These are phyloP conservation scores for Leccinum subtestaceum DNA, from an alignment of 768 basidiomycete species.

Conservation along the genomic window DNA sequence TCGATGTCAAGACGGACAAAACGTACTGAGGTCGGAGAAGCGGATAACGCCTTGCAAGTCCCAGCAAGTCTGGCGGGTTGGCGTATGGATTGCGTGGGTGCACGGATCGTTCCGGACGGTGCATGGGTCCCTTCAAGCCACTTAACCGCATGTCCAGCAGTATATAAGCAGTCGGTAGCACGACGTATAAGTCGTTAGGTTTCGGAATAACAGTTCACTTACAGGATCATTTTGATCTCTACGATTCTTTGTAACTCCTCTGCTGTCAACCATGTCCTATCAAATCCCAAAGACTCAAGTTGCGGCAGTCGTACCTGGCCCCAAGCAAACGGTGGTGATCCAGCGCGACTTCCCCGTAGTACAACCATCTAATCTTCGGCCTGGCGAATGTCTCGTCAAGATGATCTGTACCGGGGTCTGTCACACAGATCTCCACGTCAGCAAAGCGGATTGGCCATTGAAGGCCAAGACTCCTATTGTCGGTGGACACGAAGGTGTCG, in stretches of 20 bases:
- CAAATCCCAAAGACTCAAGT: constrained; percentile 41
- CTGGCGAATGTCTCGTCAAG: constrained; percentile 75
- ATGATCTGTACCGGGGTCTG: constrained; percentile 81
- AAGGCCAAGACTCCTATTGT: constrained; percentile 62
- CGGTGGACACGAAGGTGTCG: constrained; percentile 86
- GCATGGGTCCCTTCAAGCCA: no score
- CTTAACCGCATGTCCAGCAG: neutral
- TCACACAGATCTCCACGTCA: constrained; percentile 80
- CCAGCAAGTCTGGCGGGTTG: constrained; percentile 53
- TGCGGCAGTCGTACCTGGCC: constrained; percentile 38
- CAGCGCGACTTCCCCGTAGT: constrained; percentile 53
- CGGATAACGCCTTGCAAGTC: constrained; percentile 56
- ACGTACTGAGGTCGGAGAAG: constrained; percentile 54
- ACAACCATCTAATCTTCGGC: constrained; percentile 51
- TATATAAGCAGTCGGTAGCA: no score
- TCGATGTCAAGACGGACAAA: neutral
- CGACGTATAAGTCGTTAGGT: neutral
- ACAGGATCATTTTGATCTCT: neutral
- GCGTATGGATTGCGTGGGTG: constrained; percentile 33
- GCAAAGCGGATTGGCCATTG: constrained; percentile 78
- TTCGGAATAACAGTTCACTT: no score
- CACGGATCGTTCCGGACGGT: no score
- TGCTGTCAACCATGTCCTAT: neutral
- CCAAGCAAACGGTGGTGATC: constrained; percentile 33
- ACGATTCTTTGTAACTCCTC: neutral